Evolutionary conservation across 2,329 filamentous ascomycete genomes (phyloP), one percentile per base, ranked within the genome.

Genomic region (Fusarium lateritium): DNA sequence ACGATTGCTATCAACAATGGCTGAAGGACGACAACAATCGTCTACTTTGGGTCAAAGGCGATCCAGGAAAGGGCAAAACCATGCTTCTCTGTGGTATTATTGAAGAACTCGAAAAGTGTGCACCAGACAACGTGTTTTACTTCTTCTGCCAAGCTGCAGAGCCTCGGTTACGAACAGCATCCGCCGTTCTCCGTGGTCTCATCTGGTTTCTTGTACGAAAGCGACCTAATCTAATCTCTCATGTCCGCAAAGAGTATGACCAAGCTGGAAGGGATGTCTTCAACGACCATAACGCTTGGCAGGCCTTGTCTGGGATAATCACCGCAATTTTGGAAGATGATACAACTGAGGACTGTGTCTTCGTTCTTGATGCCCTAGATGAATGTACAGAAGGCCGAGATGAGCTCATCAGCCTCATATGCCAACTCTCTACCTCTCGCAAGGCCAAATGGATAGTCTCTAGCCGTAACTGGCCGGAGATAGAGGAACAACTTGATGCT

Each of bases 361-460:
- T 19, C 19, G 62, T 84, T 7, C 70, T 86, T 19, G 82, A 85
- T 70, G 83, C 82, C 0, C 77, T 86, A 2, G 80, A 86, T 55
- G 83, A 86, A 67, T 85, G 82, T 19, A 52, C 47, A 7, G 46
- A 42, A 1, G 76, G 69, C 31, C 62, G 69, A 6, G 17, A 49
- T 0, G 26, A 74, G 24, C 79, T 85, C 11, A 67, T 85, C 4
- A 34, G 76, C 0, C 49, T 66, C 15, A 50, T 70, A 26, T 1
- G 19, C 19, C 19, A 19, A 19, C 19, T 74, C 65, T 14, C 38
- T 0, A 5, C 22, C 1, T 31, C 26, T 6, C 0, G 13, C 1
- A 19, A 19, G 19, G 70, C 79, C 3, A 85, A 82, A 63, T 84
- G 81, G 79, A 58, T 85, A 17, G 61, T 83, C 0, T 81, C 82